Base-by-base conservation (phyloP, 805 yeast species). In the Teunomyces cretensis region DNA sequence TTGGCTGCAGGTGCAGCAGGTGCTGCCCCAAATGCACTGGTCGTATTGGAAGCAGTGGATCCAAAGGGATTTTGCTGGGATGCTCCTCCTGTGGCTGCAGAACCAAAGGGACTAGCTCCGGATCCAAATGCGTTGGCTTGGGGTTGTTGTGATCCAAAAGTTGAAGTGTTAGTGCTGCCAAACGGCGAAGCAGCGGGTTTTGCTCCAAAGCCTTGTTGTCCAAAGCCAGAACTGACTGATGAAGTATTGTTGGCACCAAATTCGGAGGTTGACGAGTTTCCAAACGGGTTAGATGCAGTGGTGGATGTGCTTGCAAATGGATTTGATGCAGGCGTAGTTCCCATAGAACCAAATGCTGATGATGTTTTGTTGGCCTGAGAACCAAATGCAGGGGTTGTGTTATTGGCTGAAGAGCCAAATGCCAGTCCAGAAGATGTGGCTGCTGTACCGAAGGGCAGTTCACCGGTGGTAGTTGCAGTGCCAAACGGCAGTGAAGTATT, bases 361-460 rank as follows among this genome's bases (percentile, higher is more conserved):
- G 40, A 24, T 17, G 27, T 14, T 14, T 27, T 27, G 19, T 9
- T 19, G 37, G 22, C 13, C 16, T 38, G 41, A 12, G 30, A 11
- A 7, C 48, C 43, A 35, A 45, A 39, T 9, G 49, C 19, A 14
- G 42, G 30, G 8, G 41, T 7, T 13, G 33, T 36, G 15, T 13
- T 40, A 11, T 39, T 30, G 16, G 14, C 16, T 8, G 41, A 27
- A 27, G 16, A 9, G 11, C 46, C 46, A 33, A 44, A 44, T 26
- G 36, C 27, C 28, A 31, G 32, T 1, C 33, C 26, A 6, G 33
- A 24, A 39, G 36, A 9, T 11, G 44, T 35, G 19, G 37, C n/a
- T 8, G 45, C 30, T 9, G 30, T 38, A 2, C 62, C 62, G 46
- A 56, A 59, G 19, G 56, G 50, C 13, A 46, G 45, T 14, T 45